A percentile compares a stretch with the other conserved stretches of the same genome.
Conservation (phyloP, 257 asterid genomes). For the Solanum bulbocastanum region DNA sequence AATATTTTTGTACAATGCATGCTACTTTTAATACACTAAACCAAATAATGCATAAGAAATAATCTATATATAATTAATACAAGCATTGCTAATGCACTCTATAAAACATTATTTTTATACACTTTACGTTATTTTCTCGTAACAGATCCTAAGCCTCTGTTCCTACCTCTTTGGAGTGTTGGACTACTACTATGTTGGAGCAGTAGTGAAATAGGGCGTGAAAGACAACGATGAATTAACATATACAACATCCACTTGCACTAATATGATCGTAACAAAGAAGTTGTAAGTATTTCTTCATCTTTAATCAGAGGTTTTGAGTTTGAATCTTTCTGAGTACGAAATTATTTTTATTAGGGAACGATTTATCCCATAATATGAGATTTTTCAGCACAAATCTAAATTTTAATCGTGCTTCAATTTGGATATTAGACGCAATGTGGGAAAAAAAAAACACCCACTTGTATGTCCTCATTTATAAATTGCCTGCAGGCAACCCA, state of each 20-base stretch:
- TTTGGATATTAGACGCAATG: accelerated
- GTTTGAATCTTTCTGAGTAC: no score
- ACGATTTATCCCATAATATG: not conserved
- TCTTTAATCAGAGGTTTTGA: accelerated
- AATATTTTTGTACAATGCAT: no score
- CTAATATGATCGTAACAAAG: not conserved
- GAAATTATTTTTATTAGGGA: accelerated
- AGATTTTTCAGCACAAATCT: accelerated
- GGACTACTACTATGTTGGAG: not conserved
- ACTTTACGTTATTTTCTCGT: not conserved
- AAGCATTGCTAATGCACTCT: no score
- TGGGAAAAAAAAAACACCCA: no score
- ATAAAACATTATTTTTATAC: no score
- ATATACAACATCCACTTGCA: not conserved
- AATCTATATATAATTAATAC: no score
- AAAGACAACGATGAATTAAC: not conserved
- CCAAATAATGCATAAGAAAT: no score
- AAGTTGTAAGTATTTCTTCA: no score
- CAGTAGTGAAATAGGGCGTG: not conserved
- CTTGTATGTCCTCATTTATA: not conserved
- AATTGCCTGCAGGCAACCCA: not conserved
- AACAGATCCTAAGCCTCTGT: not conserved
- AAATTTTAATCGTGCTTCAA: no score
- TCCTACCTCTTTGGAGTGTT: not conserved
- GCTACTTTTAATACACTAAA: no score